Evolutionary conservation across 2,329 filamentous ascomycete genomes (phyloP), one percentile per base, ranked within the genome.

Genomic region (Diaporthe longicolla): DNA sequence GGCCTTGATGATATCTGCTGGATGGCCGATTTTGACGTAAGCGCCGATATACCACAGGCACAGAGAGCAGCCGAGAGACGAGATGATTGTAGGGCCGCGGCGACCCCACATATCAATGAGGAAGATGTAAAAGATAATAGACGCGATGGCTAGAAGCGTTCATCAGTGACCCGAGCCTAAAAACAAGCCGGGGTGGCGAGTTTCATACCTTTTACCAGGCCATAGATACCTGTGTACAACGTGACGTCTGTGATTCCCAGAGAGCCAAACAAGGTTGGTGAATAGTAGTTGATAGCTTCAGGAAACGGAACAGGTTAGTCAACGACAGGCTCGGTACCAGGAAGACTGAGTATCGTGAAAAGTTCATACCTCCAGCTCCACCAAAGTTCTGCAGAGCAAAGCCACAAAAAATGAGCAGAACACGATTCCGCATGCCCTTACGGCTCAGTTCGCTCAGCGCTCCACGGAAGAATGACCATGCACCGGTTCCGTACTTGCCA

Each of bases 31-130:
- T 79, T 87, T 87, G 52, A 89, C 87, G 74, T 89, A 90, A 9
- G 85, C 85, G 0, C 87, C 88, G 3, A 89, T 85, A 63, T 87
- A 85, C 82, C 85, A 89, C 76, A 89, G 84, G 50, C 86, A 87
- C 0, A 85, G 77, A 1, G 85, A 87, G 59, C 87, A 88, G 9
- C 84, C 82, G 17, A 86, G 79, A 0, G 86, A 87, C 0, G 86
- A 87, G 78, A 87, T 81, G 52, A 89, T 86, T 1, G 86, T 83
- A 0, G 83, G 84, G 65, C 80, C 78, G 5, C 83, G 80, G 24
- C 84, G 82, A 43, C 84, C 84, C 79, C 82, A 81, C n/a, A 82
- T 74, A 50, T 85, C 84, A 70, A 86, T 82, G 4, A 85, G 77
- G 4, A 80, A 81, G 4, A 82, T 80, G 72, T 84, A 85, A 76